A percentile compares a stretch with the other conserved stretches of the same genome.
phyloP scores from a whole-genome alignment of 164 flowering plant species.

The Magnolia officinalis region DNA sequence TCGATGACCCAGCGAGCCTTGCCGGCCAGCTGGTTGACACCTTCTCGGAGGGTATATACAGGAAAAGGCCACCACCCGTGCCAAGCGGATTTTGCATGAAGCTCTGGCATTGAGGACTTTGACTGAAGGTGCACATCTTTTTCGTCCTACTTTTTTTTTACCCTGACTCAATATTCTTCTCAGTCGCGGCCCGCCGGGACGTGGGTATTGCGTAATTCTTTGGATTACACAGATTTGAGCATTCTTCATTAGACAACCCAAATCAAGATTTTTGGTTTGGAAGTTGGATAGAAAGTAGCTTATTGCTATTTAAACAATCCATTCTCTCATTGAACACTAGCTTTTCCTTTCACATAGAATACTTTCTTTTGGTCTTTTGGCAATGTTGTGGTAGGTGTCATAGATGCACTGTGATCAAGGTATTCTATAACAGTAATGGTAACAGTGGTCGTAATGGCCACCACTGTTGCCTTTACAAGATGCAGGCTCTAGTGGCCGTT shows the following conservation, averaged over 20 bases:
- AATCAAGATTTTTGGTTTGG: constrained; percentile 9
- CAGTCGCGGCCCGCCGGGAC: neutral
- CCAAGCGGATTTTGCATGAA: constrained; percentile 74
- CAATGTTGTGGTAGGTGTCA: neutral
- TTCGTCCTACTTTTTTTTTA: neutral
- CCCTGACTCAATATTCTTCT: neutral
- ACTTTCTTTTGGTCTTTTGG: neutral
- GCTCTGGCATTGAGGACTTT: constrained; percentile 63
- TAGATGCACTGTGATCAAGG: neutral
- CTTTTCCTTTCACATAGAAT: neutral
- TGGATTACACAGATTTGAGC: neutral
- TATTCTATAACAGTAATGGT: too few relatives aligned
- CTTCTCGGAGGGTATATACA: constrained; percentile 60
- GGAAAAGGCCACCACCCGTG: constrained; percentile 39
- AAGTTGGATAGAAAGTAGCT: constrained; percentile 3
- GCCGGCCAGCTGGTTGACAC: constrained; percentile 90
- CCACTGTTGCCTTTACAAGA: too few relatives aligned
- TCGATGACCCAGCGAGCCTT: constrained; percentile 72
- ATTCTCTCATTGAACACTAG: constrained; percentile 5
- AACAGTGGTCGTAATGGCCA: too few relatives aligned
- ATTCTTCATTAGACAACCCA: constrained; percentile 11
- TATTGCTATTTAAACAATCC: constrained; percentile 2
- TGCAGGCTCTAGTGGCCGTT: too few relatives aligned
- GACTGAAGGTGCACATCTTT: neutral
- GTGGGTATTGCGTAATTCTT: constrained; percentile 4